phyloP scores from a whole-genome alignment of 805 yeast genomes.

The Candida nanaspora region DNA sequence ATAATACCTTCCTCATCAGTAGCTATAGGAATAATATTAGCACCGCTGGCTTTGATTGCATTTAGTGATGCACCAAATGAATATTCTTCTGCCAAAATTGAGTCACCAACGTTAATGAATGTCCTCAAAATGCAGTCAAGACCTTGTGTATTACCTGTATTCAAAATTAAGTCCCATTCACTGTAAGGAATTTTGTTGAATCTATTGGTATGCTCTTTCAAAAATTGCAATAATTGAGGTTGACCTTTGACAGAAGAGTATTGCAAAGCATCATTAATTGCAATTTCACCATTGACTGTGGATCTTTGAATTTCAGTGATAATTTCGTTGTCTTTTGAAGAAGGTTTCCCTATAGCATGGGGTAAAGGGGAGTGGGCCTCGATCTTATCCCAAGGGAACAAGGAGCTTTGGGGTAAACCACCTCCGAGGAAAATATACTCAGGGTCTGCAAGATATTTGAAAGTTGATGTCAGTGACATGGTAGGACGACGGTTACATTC shows the following conservation, averaged over 20 bases:
- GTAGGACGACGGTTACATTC: conserved; percentile 66
- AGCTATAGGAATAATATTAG: conserved; percentile 49
- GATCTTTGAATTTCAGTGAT: conserved; percentile 23
- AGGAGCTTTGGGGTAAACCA: conserved; percentile 77
- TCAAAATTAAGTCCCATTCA: conserved; percentile 62
- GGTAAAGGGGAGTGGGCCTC: conserved; percentile 58
- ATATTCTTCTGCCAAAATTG: conserved; percentile 61
- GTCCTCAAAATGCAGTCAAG: conserved; percentile 70
- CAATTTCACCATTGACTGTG: conserved; percentile 41
- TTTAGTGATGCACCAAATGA: conserved; percentile 61
- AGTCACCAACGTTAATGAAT: conserved; percentile 43
- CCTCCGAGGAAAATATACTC: conserved; percentile 79
- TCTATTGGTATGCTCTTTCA: conserved; percentile 58
- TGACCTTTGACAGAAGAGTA: conserved; percentile 77
- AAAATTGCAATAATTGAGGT: conserved; percentile 49
- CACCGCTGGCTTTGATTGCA: conserved; percentile 50
- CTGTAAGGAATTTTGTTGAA: conserved; percentile 37
- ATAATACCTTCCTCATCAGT: conserved; percentile 53
- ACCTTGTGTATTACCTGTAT: conserved; percentile 76
- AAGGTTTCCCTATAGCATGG: conserved; percentile 61
- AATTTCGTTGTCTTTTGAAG: conserved; percentile 23
- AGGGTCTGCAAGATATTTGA: conserved; percentile 60
- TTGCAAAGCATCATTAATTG: conserved; percentile 68
- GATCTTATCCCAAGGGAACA: conserved; percentile 76
- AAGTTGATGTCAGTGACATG: conserved; percentile 74